Conservation (phyloP, 805 yeast genomes). For the Saturnispora diversa region DNA sequence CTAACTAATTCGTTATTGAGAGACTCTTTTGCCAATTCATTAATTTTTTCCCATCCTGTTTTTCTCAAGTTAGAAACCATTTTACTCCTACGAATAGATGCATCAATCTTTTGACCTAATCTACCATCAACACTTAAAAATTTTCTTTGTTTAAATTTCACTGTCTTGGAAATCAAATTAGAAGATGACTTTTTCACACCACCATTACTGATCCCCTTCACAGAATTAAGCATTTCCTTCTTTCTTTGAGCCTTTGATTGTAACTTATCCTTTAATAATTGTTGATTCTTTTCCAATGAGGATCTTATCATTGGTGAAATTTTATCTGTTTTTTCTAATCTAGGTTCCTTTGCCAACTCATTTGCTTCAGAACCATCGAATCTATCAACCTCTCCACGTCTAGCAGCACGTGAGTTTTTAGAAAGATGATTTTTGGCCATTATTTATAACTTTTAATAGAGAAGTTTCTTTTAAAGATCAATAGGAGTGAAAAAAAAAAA, state of each 20-base stretch:
- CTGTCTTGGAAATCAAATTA: constrained; percentile 23
- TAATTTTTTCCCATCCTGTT: constrained; percentile 66
- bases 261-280: constrained; percentile 48
- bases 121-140: constrained; percentile 17
- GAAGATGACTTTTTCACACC: constrained; percentile 14
- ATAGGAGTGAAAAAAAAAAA: not conserved
- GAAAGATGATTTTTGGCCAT: constrained; percentile 34
- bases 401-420: constrained; percentile 69
- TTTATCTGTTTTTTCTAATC: constrained; percentile 51
- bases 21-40: constrained; percentile 36
- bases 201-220: not conserved
- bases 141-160: constrained; percentile 16
- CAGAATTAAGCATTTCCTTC: constrained; percentile 1
- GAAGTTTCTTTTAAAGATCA: not conserved
- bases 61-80: constrained; percentile 56
- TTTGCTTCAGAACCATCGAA: constrained; percentile 32
- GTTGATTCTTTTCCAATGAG: constrained; percentile 52
- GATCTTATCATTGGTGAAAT: constrained; percentile 60
- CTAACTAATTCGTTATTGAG: constrained; percentile 13
- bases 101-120: constrained; percentile 43
- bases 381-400: constrained; percentile 49
- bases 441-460: not conserved
- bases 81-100: constrained; percentile 56
- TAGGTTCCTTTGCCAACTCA: constrained; percentile 45
- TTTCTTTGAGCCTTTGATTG: constrained; percentile 30